Evolutionary conservation across 148 eudicot species (phyloP).

Genomic region (Nyssa sinensis): DNA sequence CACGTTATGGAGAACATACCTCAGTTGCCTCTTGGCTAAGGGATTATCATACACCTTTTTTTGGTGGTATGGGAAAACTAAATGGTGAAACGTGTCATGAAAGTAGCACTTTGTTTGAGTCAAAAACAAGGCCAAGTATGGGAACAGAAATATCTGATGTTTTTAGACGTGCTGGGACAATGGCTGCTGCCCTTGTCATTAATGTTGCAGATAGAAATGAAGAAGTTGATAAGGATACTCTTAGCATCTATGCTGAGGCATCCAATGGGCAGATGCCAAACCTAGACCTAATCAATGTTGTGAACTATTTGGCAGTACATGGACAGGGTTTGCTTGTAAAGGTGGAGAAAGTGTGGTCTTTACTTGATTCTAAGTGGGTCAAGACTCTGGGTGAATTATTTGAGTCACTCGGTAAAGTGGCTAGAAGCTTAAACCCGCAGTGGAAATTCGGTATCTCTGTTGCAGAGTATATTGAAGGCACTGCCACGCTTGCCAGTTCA

Average conservation of each 20-base stretch:
- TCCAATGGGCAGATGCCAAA: constrained; percentile 99
- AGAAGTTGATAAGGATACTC: constrained; percentile 46
- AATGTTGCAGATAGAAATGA: constrained; percentile 56
- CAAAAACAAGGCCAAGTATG: constrained; percentile 15
- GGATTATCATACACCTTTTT: constrained; percentile 70
- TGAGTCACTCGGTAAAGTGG: constrained; percentile 61
- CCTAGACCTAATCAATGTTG: constrained; percentile 90
- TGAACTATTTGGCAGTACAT: constrained; percentile 88
- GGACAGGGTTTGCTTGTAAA: constrained; percentile 72
- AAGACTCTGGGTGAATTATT: constrained; percentile 49
- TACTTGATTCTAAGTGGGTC: constrained; percentile 63
- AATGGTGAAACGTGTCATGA: constrained; percentile 39
- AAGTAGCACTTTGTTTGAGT: constrained; percentile 17
- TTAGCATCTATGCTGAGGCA: constrained; percentile 88
- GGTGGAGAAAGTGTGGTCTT: constrained; percentile 67
- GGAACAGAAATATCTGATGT: constrained; percentile 35
- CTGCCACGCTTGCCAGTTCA: constrained; percentile 94
- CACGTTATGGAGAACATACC: constrained; percentile 80
- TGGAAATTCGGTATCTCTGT: constrained; percentile 85
- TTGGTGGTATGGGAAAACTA: constrained; percentile 34
- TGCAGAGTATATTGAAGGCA: constrained; percentile 79
- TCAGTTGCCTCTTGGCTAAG: constrained; percentile 84
- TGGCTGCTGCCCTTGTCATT: constrained; percentile 94
- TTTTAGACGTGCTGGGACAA: constrained; percentile 91
- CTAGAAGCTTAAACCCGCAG: constrained; percentile 66